A percentile compares a stretch with the other conserved stretches of the same genome.
Evolutionary conservation across 345 rosid genomes (phyloP).

Genomic region (Rhodamnia argentea): DNA sequence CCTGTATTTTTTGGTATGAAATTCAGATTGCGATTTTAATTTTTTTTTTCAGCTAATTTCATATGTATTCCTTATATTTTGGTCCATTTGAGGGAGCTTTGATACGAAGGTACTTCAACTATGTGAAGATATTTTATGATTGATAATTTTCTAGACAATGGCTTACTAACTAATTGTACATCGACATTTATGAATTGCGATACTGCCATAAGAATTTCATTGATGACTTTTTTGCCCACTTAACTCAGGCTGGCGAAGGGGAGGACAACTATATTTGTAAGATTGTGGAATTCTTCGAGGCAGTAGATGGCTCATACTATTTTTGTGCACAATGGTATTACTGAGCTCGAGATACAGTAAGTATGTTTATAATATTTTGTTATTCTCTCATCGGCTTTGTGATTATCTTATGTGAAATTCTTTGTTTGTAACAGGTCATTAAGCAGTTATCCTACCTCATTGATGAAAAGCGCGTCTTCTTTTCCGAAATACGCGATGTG

Average conservation of each 20-base stretch:
- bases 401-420: background rate
- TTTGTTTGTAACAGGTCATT: slow-evolving; percentile 27
- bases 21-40: background rate
- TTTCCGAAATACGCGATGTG: slow-evolving; percentile 38
- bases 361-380: background rate
- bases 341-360: slow-evolving; percentile 61
- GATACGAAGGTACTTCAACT: background rate
- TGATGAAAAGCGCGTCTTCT: slow-evolving; percentile 41
- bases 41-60: background rate
- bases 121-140: background rate
- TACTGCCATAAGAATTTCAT: background rate
- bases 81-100: background rate
- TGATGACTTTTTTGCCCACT: background rate
- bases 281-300: slow-evolving; percentile 57
- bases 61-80: background rate
- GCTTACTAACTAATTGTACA: background rate
- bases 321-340: slow-evolving; percentile 75
- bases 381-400: background rate
- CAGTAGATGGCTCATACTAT: slow-evolving; percentile 18
- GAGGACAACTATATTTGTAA: slow-evolving; percentile 30
- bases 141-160: background rate
- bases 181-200: background rate
- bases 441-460: slow-evolving; percentile 8
- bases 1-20: background rate
- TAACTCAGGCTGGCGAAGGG: slow-evolving; percentile 36